Evolutionary conservation across 345 rosid species (phyloP), one percentile per base, ranked within the genome.

Genomic region (Lepidium sativum): DNA sequence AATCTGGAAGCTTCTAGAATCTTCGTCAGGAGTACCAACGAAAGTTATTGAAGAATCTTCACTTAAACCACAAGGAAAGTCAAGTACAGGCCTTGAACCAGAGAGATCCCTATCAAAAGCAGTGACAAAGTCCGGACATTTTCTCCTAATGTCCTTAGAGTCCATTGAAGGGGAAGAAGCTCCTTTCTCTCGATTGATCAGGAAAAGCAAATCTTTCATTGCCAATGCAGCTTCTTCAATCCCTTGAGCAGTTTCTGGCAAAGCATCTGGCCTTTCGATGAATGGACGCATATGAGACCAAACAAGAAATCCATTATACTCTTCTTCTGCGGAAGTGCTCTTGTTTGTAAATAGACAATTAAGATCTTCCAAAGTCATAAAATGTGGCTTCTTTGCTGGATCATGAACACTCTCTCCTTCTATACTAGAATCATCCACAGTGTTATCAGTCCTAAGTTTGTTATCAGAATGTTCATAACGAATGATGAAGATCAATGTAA

Each of bases 41-140:
- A 92, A 32, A 33, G 98, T 81, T 54, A 87, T 51, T 9, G 97
- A 89, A 52, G 97, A 92, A 68, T 80, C 96, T 77, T 84, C 86
- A 59, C 63, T 59, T 3, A 89, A 78, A 60, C 96, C 98, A 72
- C 98, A 89, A 0, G 94, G 97, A 16, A 92, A 68, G 43, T 81
- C 83, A 44, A 92, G 84, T 55, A 81, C 59, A 42, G 39, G 68
- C 54, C 72, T 71, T 41, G 42, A 67, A 31, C 71, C 69, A 10
- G 78, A 77, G 51, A 77, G 48, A 64, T 47, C 63, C 41, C 9
- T 60, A 40, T 65, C 65, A 62, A 29, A 20, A 16, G 67, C 68
- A 65, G 78, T 80, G 56, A 84, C 83, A 25, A 83, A 83, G 5
- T 52, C 78, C 39, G 86, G 84, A 64, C 96, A 92, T 43, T 56